Evolutionary conservation across 1,284 basidiomycete genomes (phyloP).

Genomic region (Butyriboletus appendiculatus): DNA sequence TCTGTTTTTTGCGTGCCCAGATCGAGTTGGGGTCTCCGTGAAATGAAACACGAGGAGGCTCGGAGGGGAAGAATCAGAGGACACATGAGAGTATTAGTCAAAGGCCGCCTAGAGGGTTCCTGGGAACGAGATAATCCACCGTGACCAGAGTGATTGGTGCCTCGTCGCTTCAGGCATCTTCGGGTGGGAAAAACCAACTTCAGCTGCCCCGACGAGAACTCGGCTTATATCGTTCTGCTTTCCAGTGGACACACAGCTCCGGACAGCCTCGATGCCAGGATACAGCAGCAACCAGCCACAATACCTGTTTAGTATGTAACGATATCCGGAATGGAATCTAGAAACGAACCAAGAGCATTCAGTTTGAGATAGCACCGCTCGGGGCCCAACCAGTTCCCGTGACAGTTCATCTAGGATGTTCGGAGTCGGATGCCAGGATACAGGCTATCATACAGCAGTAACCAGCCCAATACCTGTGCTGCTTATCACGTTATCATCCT

Average conservation of each 20-base stretch:
- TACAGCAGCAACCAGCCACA: neutral
- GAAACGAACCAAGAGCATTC: neutral
- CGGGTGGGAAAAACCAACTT: no score
- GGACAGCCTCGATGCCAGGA: neutral
- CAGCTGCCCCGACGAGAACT: neutral
- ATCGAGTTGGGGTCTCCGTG: neutral
- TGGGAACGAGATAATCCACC: conserved; percentile 7
- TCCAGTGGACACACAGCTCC: conserved; percentile 21
- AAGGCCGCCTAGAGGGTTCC: neutral
- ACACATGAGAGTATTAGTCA: neutral
- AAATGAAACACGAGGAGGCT: neutral
- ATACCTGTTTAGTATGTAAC: neutral
- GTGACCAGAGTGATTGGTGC: neutral
- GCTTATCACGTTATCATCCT: neutral
- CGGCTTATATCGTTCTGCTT: conserved; percentile 9
- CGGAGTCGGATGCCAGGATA: neutral
- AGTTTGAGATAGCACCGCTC: neutral
- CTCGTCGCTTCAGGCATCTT: neutral
- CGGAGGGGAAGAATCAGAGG: neutral
- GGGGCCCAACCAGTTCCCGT: neutral
- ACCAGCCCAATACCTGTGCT: neutral
- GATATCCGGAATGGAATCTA: neutral
- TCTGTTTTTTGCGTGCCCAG: neutral
- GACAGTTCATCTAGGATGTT: neutral
- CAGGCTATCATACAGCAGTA: neutral